Evolutionary conservation across 345 rosid species (phyloP).

Genomic region (Arabis hirsuta): DNA sequence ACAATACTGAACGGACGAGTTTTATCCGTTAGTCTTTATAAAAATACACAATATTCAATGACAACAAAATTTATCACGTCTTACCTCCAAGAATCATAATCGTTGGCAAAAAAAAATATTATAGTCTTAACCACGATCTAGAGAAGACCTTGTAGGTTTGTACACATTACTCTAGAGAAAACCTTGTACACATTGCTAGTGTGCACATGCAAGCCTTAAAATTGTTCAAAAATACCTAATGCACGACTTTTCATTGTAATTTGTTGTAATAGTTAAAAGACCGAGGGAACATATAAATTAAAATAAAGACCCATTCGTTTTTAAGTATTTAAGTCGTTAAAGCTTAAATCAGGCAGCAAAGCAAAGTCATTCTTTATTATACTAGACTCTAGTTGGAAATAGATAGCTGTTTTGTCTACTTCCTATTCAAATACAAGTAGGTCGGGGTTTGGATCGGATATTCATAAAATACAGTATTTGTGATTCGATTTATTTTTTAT

Average conservation of each 20-base stretch:
- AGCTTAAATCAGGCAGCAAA: not conserved
- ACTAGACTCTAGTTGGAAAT: not conserved
- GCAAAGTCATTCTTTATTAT: not conserved
- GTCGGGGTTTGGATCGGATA: too few species aligned
- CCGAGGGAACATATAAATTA: not conserved
- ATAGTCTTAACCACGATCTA: not conserved
- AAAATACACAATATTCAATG: not conserved
- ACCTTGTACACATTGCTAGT: not conserved
- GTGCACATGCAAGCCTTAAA: too few species aligned
- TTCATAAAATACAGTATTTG: too few species aligned
- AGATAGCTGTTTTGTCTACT: not conserved
- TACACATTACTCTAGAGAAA: not conserved
- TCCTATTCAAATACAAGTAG: too few species aligned
- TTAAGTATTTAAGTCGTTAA: not conserved
- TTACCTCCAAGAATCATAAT: not conserved
- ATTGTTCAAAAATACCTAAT: too few species aligned
- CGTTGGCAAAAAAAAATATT: not conserved
- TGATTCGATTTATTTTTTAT: too few species aligned
- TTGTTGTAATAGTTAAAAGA: not conserved
- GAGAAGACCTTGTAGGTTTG: too few species aligned
- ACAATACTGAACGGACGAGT: not conserved
- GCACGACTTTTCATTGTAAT: not conserved
- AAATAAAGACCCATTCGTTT: not conserved
- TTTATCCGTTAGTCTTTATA: not conserved
- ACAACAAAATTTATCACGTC: not conserved